A percentile compares a stretch with the other conserved stretches of the same genome.
phyloP scores from a whole-genome alignment of 2,329 filamentous ascomycete genomes.

The Chaetomiaceae sp. region DNA sequence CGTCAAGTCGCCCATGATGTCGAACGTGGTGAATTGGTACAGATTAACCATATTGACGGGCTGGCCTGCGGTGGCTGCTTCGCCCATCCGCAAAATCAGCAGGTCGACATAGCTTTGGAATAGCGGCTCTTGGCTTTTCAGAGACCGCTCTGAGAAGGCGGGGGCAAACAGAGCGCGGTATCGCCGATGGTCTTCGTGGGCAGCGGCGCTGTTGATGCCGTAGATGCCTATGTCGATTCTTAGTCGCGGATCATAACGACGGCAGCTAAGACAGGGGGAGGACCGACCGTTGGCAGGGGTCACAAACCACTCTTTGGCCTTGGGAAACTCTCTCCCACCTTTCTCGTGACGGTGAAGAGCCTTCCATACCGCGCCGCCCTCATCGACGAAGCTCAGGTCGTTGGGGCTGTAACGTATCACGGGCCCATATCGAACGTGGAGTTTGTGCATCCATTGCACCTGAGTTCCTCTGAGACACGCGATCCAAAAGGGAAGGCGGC shows the following conservation, averaged over 20 bases:
- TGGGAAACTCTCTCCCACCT: not conserved
- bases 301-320: not conserved
- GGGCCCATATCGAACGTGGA: not conserved
- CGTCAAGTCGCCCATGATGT: not conserved
- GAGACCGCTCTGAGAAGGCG: not conserved
- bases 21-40: not conserved
- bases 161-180: not conserved
- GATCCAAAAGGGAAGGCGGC: slow-evolving; percentile 1
- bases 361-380: not conserved
- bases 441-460: not conserved
- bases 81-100: not conserved
- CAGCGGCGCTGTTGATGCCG: not conserved
- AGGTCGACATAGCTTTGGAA: not conserved
- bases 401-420: not conserved
- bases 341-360: not conserved
- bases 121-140: not conserved
- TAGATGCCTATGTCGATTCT: not conserved
- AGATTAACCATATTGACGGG: not conserved
- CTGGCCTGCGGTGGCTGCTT: not conserved
- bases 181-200: not conserved
- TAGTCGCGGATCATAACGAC: not conserved
- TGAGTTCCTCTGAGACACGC: not conserved
- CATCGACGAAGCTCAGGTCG: slow-evolving; percentile 1
- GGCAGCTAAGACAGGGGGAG: not conserved
- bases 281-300: not conserved